These are phyloP conservation scores for Botrytis cinerea DNA, from an alignment of 2,329 filamentous ascomycete genomes.

Conservation along the genomic window DNA sequence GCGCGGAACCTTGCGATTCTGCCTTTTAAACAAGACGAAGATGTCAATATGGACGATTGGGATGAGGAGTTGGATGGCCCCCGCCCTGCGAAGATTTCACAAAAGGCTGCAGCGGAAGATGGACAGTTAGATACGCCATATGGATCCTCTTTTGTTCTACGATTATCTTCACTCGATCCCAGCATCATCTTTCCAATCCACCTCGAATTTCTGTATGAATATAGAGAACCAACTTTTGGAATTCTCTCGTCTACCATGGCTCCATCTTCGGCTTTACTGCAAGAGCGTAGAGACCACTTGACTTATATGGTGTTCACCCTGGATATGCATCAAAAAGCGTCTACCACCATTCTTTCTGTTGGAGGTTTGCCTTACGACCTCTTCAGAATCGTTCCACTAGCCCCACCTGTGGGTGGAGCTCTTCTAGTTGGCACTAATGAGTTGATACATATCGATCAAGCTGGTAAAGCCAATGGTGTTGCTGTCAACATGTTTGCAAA, in stretches of 20 bases:
- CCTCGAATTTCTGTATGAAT: constrained; percentile 92
- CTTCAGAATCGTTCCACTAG: constrained; percentile 77
- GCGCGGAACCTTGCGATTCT: constrained; percentile 86
- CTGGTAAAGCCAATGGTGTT: constrained; percentile 88
- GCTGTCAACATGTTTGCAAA: constrained; percentile 90
- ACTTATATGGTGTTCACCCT: constrained; percentile 94
- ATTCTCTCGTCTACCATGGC: constrained; percentile 79
- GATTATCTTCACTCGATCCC: constrained; percentile 85
- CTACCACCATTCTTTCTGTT: constrained; percentile 88
- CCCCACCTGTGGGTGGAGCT: constrained; percentile 84
- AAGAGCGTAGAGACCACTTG: constrained; percentile 79
- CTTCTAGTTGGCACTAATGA: constrained; percentile 87
- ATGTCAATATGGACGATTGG: constrained; percentile 89
- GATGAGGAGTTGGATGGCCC: constrained; percentile 78
- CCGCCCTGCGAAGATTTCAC: constrained; percentile 49
- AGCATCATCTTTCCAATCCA: constrained; percentile 85
- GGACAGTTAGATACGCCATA: constrained; percentile 65
- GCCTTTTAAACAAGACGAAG: constrained; percentile 88
- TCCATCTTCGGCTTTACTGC: constrained; percentile 70
- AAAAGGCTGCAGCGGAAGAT: constrained; percentile 37
- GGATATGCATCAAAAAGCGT: constrained; percentile 89
- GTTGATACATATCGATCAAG: constrained; percentile 92
- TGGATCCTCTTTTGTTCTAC: constrained; percentile 88
- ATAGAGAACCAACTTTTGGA: constrained; percentile 95
- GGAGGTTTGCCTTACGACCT: constrained; percentile 84